phyloP scores from a whole-genome alignment of 208 protist genomes.

The Zelonia costaricensis region DNA sequence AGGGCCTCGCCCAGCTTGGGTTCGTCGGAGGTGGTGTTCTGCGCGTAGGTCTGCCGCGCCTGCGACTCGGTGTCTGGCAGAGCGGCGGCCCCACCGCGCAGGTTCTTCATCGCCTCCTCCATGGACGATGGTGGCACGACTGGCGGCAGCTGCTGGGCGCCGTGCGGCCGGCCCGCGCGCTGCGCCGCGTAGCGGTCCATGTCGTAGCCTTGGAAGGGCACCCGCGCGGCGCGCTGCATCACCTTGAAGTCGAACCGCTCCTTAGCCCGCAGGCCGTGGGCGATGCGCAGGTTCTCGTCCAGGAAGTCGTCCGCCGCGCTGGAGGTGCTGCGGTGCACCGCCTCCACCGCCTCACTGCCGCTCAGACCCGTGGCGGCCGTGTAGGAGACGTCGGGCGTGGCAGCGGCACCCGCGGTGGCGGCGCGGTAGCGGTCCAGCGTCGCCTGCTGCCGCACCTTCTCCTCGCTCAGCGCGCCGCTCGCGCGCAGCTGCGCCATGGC shows the following conservation, averaged over 20 bases:
- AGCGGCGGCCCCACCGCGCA: slow-evolving; percentile 35
- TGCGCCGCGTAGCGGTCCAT: slow-evolving; percentile 77
- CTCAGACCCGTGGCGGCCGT: slow-evolving; percentile 12
- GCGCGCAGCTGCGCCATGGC: slow-evolving; percentile 53
- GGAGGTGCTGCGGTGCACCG: slow-evolving; percentile 2
- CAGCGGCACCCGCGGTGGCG: slow-evolving; percentile 1
- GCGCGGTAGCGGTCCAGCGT: slow-evolving; percentile 54
- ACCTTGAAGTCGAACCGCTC: slow-evolving; percentile 83
- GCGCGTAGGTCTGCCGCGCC: slow-evolving; percentile 44
- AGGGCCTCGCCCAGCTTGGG: slow-evolving; percentile 80
- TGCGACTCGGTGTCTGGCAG: slow-evolving; percentile 40
- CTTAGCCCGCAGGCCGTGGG: slow-evolving; percentile 75
- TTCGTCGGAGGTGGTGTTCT: slow-evolving; percentile 67
- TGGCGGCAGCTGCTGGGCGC: slow-evolving; percentile 65
- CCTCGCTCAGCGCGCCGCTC: slow-evolving; percentile 52
- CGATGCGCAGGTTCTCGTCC: slow-evolving; percentile 67
- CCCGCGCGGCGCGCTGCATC: slow-evolving; percentile 63
- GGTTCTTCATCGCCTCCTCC: slow-evolving; percentile 71
- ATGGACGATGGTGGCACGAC: slow-evolving; percentile 54
- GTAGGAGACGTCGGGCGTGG: slow-evolving; percentile 23
- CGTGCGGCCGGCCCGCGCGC: slow-evolving; percentile 72
- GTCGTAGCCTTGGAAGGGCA: slow-evolving; percentile 87
- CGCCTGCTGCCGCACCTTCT: slow-evolving; percentile 45
- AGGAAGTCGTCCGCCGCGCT: slow-evolving; percentile 36
- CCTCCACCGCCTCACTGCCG: slow-evolving; percentile 28